phyloP scores from a whole-genome alignment of 1,139 yeast species.

The Suhomyces atakaporum region DNA sequence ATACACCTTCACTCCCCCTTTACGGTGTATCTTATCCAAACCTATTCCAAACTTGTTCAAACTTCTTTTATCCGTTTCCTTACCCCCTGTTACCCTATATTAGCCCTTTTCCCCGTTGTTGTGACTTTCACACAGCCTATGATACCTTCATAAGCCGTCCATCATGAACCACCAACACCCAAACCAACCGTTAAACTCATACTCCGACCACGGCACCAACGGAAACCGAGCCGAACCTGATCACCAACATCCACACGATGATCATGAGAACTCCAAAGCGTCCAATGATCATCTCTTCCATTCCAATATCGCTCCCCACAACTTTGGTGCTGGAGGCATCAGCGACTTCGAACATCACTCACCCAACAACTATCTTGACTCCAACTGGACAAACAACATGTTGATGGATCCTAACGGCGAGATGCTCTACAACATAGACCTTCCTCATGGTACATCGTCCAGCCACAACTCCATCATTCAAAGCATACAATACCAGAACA shows the following conservation, averaged over 20 bases:
- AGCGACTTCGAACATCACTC: conserved; percentile 23
- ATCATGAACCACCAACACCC: conserved; percentile 7
- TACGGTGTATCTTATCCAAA: background rate
- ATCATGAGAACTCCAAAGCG: background rate
- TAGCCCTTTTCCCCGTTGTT: background rate
- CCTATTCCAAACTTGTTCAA: background rate
- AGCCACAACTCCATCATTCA: conserved; percentile 30
- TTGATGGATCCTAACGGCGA: conserved; percentile 41
- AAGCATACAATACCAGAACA: conserved; percentile 37
- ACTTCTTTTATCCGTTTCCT: background rate
- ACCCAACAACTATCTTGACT: conserved; percentile 44
- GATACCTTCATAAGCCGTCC: background rate
- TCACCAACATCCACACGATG: background rate
- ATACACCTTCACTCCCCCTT: background rate
- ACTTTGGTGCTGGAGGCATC: conserved; percentile 1
- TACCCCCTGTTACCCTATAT: background rate
- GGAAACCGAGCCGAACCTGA: conserved; percentile 1
- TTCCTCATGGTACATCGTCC: conserved; percentile 12
- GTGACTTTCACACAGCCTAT: background rate
- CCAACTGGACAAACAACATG: conserved; percentile 44
- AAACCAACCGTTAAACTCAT: conserved; percentile 2
- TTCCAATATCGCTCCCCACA: background rate
- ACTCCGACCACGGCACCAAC: conserved; percentile 2
- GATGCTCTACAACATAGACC: conserved; percentile 36
- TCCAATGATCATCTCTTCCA: conserved; percentile 3